Evolutionary conservation across 1,284 basidiomycete genomes (phyloP), one percentile per base, ranked within the genome.

Genomic region (Ganoderma lucidum): DNA sequence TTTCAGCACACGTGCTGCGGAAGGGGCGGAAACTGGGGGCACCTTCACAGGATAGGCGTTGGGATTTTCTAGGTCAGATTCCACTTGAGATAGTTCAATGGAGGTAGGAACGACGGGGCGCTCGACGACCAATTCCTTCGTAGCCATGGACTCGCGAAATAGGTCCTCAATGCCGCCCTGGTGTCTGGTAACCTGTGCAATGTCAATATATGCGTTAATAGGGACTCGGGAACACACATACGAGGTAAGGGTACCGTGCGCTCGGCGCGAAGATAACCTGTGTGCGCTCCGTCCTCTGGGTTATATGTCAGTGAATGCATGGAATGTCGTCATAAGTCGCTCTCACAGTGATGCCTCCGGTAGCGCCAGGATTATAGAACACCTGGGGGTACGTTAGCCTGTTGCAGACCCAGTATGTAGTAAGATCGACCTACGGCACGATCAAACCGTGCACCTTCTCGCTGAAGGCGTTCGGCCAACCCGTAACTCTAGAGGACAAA

Each of bases 121-220:
- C 42, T 88, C 85, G 35, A 94, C 90, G 70, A 84, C 76, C 1
- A 76, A 70, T 8, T 86, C 88, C 73, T 83, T 78, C 12, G 75
- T 65, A 8, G 72, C 80, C 84, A 93, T 86, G 0, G 89, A 87
- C 73, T 93, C 90, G 41, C 90, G 74, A 75, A 94, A 91, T 17
- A 93, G 87, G 0, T 82, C 80, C 78, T 94, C 92, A 51, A 93
- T 93, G 2, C 86, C 87, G 0, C 91, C 92, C 81, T 94, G 93
- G 71, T 93, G 89, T 19, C 93, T 80, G 0, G 91, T 93, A 4
- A 88, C 80, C 89, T 93, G 71, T 15, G 32, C 2, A 17, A n/a
- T 8, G 23, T 63, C 4, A 64, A 37, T 9, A 28, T 45, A n/a
- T 45, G 42, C 12, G 12, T 63, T n/a, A 4, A 2, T 10, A 9